Base-by-base conservation (phyloP, 208 protist genomes). In the Dictyostelium gargantuum region DNA sequence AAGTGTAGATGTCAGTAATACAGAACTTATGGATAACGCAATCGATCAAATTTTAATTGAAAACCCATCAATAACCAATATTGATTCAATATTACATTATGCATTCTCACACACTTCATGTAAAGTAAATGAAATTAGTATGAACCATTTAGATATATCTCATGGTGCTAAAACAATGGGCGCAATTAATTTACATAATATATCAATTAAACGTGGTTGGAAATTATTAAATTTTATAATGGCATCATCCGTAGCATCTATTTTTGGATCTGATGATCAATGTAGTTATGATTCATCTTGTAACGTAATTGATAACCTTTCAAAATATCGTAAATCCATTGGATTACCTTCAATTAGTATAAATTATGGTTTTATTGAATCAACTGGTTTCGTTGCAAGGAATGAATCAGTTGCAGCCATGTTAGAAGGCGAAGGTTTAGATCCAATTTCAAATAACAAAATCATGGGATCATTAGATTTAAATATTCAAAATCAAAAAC, bases 101-200 rank as follows among this genome's bases (percentile, higher is more conserved):
- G 80, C 80, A 29, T 15, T 42, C 74, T 11, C 23, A 19, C 32
- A 79, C 38, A 48, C 44, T 54, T 6, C 32, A 44, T 44, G 17
- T 58, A 2, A 73, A 73, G 42, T 74, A 17, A 38, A 74, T 23
- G 42, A 48, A 6, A 85, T 85, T 2, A 6, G 8, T 19, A 46
- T 73, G 48, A 38, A 52, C 8, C 42, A 23, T 42, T 50, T 85
- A 23, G 35, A 48, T 32, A 23, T 4, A 40, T 50, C 61, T 0
- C 80, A 85, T 29, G n/a, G 50, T 26, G 85, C 94, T n/a, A 95
- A 95, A 58, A 58, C 50, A 29, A 35, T 68, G 2, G 76, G 76
- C 35, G 48, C 54, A 23, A 8, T 68, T 38, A 68, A 81, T 68
- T 26, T 81, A 21, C 76, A 81, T 56, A 44, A 73, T n/a, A 4